Conservation (phyloP, 352 stramenopile genomes). For the Globisporangium abappressorium region DNA sequence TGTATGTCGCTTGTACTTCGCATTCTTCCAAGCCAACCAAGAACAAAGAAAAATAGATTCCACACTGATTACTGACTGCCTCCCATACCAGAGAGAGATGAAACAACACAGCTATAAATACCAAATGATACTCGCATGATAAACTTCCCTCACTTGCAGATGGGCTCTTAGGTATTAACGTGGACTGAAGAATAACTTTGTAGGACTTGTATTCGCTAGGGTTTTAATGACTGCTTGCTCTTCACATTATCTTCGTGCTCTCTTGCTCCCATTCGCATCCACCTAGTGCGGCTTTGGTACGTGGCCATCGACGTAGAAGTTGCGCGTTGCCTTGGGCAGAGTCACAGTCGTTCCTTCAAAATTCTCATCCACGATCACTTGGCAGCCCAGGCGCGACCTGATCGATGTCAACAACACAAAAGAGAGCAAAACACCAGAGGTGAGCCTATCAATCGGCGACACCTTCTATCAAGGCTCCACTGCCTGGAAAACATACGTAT, state of each 20-base stretch:
- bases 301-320: slow-evolving; percentile 99
- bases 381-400: slow-evolving; percentile 90
- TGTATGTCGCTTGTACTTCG: not conserved
- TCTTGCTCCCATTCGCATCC: not conserved
- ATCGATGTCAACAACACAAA: not conserved
- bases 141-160: not conserved
- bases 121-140: slow-evolving; percentile 3
- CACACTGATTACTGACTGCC: not conserved
- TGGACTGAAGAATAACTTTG: not conserved
- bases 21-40: not conserved
- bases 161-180: not conserved
- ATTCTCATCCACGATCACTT: slow-evolving; percentile 87
- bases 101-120: not conserved
- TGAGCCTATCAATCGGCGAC: not conserved
- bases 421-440: not conserved
- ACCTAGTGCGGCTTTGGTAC: slow-evolving; percentile 94
- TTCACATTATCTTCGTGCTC: not conserved
- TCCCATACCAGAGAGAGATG: not conserved
- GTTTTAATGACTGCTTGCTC: not conserved
- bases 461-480: not conserved
- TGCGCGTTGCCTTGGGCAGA: slow-evolving; percentile 95
- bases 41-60: not conserved
- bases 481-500: slow-evolving; percentile 65
- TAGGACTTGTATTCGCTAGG: not conserved
- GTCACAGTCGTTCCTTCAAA: slow-evolving; percentile 91